A percentile compares a stretch with the other conserved stretches of the same genome.
These are phyloP conservation scores for Coniella vitis DNA, from an alignment of 2,329 filamentous ascomycete species.

Conservation along the genomic window DNA sequence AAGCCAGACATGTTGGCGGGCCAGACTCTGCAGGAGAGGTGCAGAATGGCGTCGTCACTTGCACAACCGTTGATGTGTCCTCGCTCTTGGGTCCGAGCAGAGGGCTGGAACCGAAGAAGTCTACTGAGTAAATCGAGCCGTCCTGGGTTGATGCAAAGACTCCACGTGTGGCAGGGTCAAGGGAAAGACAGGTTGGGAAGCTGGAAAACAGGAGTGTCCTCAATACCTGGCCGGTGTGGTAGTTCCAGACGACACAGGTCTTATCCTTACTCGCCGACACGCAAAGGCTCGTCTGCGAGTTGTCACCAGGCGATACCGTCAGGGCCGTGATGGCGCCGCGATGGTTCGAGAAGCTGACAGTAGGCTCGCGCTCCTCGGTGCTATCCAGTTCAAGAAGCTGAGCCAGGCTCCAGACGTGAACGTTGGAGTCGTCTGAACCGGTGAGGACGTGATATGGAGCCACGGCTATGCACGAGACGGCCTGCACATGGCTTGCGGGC, in stretches of 20 bases:
- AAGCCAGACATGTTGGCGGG: conserved; percentile 57
- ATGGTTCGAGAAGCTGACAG: conserved; percentile 72
- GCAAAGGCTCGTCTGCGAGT: conserved; percentile 67
- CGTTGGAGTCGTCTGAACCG: conserved; percentile 77
- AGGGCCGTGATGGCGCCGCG: conserved; percentile 65
- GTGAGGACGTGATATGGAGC: conserved; percentile 69
- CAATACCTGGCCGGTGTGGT: conserved; percentile 67
- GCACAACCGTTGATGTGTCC: conserved; percentile 51
- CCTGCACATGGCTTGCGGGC: conserved; percentile 70
- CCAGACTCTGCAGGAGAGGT: conserved; percentile 58
- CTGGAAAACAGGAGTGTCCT: conserved; percentile 75
- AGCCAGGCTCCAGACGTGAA: conserved; percentile 85
- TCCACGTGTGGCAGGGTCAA: conserved; percentile 79
- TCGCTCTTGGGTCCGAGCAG: conserved; percentile 46
- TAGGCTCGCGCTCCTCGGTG: conserved; percentile 56
- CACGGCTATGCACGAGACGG: conserved; percentile 67
- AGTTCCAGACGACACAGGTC: conserved; percentile 90
- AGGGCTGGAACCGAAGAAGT: conserved; percentile 56
- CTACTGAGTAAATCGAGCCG: conserved; percentile 71
- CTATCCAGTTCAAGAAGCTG: conserved; percentile 58
- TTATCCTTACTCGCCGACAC: conserved; percentile 81
- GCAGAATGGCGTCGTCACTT: conserved; percentile 47
- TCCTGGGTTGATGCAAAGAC: conserved; percentile 77
- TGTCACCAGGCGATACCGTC: conserved; percentile 57
- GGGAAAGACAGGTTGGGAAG: conserved; percentile 62